Evolutionary conservation across 441 rosid genomes (phyloP).

Genomic region (Populus tomentosa): DNA sequence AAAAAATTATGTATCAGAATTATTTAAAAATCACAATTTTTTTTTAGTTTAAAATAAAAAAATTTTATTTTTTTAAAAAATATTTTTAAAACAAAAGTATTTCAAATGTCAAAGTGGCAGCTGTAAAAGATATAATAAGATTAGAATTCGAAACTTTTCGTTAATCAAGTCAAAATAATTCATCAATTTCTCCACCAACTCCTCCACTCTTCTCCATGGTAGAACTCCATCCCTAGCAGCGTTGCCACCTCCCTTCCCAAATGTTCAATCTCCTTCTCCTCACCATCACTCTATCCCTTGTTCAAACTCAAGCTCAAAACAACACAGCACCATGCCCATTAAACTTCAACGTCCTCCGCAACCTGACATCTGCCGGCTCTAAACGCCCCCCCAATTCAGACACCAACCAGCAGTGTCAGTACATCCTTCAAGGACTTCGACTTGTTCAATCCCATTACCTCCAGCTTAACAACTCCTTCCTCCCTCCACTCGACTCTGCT

Average conservation of each 20-base stretch:
- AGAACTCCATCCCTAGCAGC: not conserved
- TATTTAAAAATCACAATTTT: no score
- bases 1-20: no score
- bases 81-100: no score
- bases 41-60: no score
- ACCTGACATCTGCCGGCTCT: constrained; percentile 19
- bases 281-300: constrained; percentile 5
- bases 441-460: constrained; percentile 64
- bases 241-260: constrained; percentile 14
- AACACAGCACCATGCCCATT: constrained; percentile 58
- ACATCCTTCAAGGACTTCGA: constrained; percentile 61
- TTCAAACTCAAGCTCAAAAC: constrained; percentile 24
- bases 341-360: constrained; percentile 53
- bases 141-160: not conserved
- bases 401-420: constrained; percentile 37
- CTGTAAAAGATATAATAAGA: not conserved
- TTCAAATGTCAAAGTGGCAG: not conserved
- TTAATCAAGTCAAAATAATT: not conserved
- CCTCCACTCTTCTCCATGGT: not conserved
- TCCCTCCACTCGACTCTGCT: constrained; percentile 57
- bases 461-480: constrained; percentile 45
- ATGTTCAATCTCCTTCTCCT: constrained; percentile 9
- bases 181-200: not conserved
- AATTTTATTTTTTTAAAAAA: no score
- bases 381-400: not conserved